Base-by-base conservation (phyloP, 2,329 filamentous ascomycete genomes). In the Fusarium equiseti region DNA sequence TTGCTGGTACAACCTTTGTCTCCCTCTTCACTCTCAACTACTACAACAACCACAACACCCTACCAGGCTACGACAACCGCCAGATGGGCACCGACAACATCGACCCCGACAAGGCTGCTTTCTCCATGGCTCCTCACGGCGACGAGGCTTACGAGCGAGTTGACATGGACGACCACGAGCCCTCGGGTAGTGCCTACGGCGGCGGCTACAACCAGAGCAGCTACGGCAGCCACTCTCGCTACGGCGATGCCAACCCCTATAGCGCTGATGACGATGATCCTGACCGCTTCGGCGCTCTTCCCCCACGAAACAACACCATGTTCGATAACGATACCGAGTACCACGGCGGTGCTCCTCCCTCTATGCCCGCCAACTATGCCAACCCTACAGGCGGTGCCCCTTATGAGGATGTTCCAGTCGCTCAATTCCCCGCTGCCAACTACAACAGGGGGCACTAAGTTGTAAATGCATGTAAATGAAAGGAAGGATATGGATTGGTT, bases 91-190 rank as follows among this genome's bases (percentile, higher is more conserved):
- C 77, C 64, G 79, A 78, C 70, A 87, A 88, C 80, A 90, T 90
- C 72, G 89, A 91, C 77, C 89, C 89, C 1, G 89, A 91, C 79
- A 91, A 91, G 82, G 89, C 89, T 29, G 89, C 89, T 64, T 91
- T 91, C 80, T 90, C 88, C 60, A 90, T 89, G 79, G 88, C 87
- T 16, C 88, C 88, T n/a, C 87, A 89, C 75, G 88, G 89, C 73
- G 89, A 91, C 70, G 89, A 91, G 75, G 85, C 87, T 45, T 91
- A 91, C 74, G 87, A 89, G 53, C 87, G 87, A 16, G 85, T 91
- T 66, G 84, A 89, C 78, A 82, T 84, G 80, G 83, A 87, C 61
- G 85, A 89, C 73, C 83, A 88, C 66, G 82, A 86, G 57, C 70
- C 68, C 12, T 56, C 68, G 5, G 68, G 71, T 27, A 72, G 70